These are phyloP conservation scores for Epicoccum nigrum DNA, from an alignment of 2,329 filamentous ascomycete genomes.

Conservation along the genomic window DNA sequence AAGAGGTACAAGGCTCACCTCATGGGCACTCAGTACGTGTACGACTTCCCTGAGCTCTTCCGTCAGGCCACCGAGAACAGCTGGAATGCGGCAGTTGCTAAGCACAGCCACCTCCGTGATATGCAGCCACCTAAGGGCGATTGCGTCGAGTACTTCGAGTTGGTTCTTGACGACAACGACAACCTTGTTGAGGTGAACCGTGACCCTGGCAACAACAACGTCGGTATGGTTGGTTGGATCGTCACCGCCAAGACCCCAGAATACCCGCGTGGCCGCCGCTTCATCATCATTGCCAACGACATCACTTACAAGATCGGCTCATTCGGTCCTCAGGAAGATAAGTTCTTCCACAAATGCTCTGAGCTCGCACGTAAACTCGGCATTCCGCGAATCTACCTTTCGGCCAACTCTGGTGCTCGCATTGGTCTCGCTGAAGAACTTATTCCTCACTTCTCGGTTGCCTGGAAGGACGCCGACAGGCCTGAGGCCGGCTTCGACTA, in stretches of 20 bases:
- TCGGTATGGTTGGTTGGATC: slow-evolving; percentile 99
- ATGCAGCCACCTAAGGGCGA: slow-evolving; percentile 86
- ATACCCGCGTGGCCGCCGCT: slow-evolving; percentile 88
- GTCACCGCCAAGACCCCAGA: slow-evolving; percentile 94
- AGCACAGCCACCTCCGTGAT: slow-evolving; percentile 74
- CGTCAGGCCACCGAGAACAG: slow-evolving; percentile 95
- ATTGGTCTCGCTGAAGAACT: slow-evolving; percentile 96
- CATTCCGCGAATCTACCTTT: slow-evolving; percentile 96
- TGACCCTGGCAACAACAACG: slow-evolving; percentile 91
- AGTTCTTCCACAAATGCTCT: slow-evolving; percentile 99
- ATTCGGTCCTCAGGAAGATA: slow-evolving; percentile 94
- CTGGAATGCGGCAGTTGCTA: slow-evolving; percentile 78
- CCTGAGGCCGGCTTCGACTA: slow-evolving; percentile 95
- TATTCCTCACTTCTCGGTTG: slow-evolving; percentile 95
- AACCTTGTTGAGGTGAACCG: slow-evolving; percentile 91
- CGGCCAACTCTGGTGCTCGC: slow-evolving; percentile 97
- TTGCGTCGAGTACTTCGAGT: slow-evolving; percentile 91
- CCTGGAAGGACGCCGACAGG: slow-evolving; percentile 85
- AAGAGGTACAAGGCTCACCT: slow-evolving; percentile 99
- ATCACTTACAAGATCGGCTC: slow-evolving; percentile 99
- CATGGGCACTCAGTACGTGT: slow-evolving; percentile 99
- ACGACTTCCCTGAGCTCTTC: slow-evolving; percentile 99
- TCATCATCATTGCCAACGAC: slow-evolving; percentile 97
- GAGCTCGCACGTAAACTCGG: slow-evolving; percentile 92
- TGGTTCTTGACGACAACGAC: slow-evolving; percentile 93